Conservation (phyloP, 495 filamentous ascomycete genomes). For the Penicillium atrosanguineum region DNA sequence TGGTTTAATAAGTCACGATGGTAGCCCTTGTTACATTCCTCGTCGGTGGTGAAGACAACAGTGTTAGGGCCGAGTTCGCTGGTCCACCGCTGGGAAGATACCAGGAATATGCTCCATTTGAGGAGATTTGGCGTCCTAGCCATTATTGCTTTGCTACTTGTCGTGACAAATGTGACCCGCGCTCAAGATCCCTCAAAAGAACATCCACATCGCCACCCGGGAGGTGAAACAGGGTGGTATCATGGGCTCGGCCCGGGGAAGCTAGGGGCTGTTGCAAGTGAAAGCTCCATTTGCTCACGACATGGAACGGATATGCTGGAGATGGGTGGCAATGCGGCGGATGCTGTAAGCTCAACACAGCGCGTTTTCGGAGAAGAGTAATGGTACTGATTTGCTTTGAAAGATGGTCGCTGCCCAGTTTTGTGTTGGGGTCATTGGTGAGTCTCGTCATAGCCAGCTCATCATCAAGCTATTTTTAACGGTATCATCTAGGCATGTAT, state of each 20-base stretch:
- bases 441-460: slow-evolving; percentile 5
- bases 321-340: slow-evolving; percentile 70
- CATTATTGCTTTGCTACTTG: slow-evolving; percentile 21
- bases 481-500: slow-evolving; percentile 60
- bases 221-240: background rate
- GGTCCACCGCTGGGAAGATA: background rate
- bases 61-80: background rate
- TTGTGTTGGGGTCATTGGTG: slow-evolving; percentile 72
- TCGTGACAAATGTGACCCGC: slow-evolving; percentile 23
- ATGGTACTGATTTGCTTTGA: background rate
- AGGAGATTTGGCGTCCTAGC: slow-evolving; percentile 18
- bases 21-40: slow-evolving; percentile 4
- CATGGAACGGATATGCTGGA: slow-evolving; percentile 72
- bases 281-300: slow-evolving; percentile 70
- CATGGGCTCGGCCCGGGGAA: slow-evolving; percentile 31
- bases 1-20: background rate
- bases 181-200: slow-evolving; percentile 26
- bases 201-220: slow-evolving; percentile 1
- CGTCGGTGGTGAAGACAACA: background rate
- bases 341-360: slow-evolving; percentile 49
- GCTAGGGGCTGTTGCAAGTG: slow-evolving; percentile 75
- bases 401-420: slow-evolving; percentile 67
- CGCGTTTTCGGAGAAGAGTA: background rate
- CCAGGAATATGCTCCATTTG: slow-evolving; percentile 12
- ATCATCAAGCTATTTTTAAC: background rate